Evolutionary conservation across 345 rosid species (phyloP), one percentile per base, ranked within the genome.

Genomic region (Rubroshorea leprosula): DNA sequence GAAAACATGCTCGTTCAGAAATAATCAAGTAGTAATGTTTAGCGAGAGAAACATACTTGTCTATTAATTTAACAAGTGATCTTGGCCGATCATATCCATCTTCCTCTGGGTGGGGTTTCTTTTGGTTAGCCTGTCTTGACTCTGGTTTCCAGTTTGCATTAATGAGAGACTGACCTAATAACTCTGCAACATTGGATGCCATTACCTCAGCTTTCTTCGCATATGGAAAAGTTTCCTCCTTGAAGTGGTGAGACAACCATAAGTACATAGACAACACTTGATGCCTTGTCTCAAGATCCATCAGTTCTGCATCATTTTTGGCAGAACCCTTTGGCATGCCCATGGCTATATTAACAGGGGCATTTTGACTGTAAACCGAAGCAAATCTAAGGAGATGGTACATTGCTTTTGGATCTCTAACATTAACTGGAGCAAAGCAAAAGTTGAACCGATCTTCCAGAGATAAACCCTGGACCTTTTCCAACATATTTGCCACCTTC

Each of bases 401-500:
- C 98, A 89, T 86, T 3, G 95, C 88, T 70, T 81, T 86, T 24
- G 98, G 96, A 69, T 92, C 90, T 74, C 96, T 78, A 23, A 89
- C 27, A 74, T 89, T 92, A 46, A 89, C 93, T 5, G 98, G 98
- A 18, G 98, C 96, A 64, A 92, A 92, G 66, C 90, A 89, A 73
- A 92, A 92, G 82, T 92, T 86, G 68, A 89, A 92, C 29, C 98
- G 83, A 57, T 92, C 95, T 74, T 84, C 85, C 47, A 92, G 66
- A 17, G 98, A 89, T 55, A 92, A 38, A 23, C 87, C 87, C 25
- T 58, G 61, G 8, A 89, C 84, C 73, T 78, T 92, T 82, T 92
- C 95, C 79, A 92, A 72, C 98, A 88, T 82, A 68, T 89, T 89
- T 31, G 96, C 98, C 8, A 92, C 92, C 78, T 86, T 92, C 78